Evolutionary conservation across 148 eudicot genomes (phyloP).

Genomic region (Rhododendron mucronatum): DNA sequence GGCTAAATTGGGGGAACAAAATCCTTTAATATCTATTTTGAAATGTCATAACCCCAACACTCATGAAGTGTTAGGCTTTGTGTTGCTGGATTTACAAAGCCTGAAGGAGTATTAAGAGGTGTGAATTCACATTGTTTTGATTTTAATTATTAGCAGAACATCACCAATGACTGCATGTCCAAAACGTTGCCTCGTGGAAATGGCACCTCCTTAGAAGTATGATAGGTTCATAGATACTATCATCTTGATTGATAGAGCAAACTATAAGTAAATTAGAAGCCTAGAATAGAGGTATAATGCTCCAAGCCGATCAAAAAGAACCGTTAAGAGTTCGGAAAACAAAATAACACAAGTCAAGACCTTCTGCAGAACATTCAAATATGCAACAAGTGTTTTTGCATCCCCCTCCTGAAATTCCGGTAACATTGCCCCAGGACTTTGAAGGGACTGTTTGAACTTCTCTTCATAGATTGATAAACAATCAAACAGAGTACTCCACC

Average conservation of each 20-base stretch:
- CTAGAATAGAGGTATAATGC: not conserved
- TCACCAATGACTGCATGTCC: not conserved
- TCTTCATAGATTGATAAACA: constrained; percentile 83
- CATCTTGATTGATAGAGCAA: not conserved
- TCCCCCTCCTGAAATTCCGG: constrained; percentile 98
- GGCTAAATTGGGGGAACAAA: not conserved
- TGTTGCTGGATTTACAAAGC: not conserved
- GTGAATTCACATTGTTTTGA: not conserved
- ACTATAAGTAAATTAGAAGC: not conserved
- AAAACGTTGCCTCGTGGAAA: not conserved
- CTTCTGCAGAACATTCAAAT: constrained; percentile 78
- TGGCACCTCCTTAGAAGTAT: not conserved
- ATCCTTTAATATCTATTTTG: not conserved
- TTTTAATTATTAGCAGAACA: not conserved
- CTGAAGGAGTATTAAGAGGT: not conserved
- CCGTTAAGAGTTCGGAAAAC: not conserved
- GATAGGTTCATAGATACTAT: not conserved
- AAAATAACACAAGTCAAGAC: constrained; percentile 27
- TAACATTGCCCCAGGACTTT: constrained; percentile 66
- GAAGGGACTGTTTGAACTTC: constrained; percentile 81
- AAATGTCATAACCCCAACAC: not conserved
- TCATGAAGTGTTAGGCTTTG: not conserved
- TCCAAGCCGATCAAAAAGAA: not conserved
- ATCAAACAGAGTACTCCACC: constrained; percentile 89
- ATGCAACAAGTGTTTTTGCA: constrained; percentile 92